Conservation (phyloP, 2,329 filamentous ascomycete genomes). For the Claviceps purpurea region DNA sequence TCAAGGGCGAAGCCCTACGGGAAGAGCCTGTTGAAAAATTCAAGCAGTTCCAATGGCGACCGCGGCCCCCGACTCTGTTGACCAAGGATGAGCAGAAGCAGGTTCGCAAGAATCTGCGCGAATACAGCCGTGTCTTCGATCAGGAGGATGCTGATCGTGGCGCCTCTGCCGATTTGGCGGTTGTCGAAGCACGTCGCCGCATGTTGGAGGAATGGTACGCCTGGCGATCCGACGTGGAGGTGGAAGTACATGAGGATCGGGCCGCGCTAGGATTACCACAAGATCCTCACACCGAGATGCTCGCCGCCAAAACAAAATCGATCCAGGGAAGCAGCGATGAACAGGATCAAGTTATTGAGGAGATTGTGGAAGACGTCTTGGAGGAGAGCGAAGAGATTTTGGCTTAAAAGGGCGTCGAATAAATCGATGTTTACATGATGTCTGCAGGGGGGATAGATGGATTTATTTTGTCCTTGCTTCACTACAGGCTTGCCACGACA, state of each 20-base stretch:
- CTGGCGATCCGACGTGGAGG: slow-evolving; percentile 65
- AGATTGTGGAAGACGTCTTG: slow-evolving; percentile 71
- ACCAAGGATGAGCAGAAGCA: slow-evolving; percentile 95
- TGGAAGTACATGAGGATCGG: slow-evolving; percentile 60
- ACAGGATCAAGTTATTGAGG: slow-evolving; percentile 72
- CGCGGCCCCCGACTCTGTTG: slow-evolving; percentile 79
- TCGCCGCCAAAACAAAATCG: slow-evolving; percentile 40
- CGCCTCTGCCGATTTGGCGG: slow-evolving; percentile 83
- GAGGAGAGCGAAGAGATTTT: slow-evolving; percentile 76
- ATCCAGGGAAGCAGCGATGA: slow-evolving; percentile 43
- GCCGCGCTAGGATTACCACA: slow-evolving; percentile 51
- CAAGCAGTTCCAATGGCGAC: slow-evolving; percentile 94
- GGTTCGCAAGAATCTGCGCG: slow-evolving; percentile 94
- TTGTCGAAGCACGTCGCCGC: slow-evolving; percentile 74
- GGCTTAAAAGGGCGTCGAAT: slow-evolving; percentile 13
- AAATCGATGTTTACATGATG: not conserved
- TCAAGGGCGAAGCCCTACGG: slow-evolving; percentile 75
- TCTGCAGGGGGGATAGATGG: not conserved
- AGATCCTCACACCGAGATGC: slow-evolving; percentile 48
- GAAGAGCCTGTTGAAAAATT: slow-evolving; percentile 94
- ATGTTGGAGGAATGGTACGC: slow-evolving; percentile 79
- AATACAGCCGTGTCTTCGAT: slow-evolving; percentile 91
- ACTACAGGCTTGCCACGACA: slow-evolving; percentile 15
- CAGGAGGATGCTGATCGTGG: slow-evolving; percentile 90
- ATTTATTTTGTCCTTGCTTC: slow-evolving; percentile 4